Evolutionary conservation across 345 rosid species (phyloP).

Genomic region (Camelina laxa): DNA sequence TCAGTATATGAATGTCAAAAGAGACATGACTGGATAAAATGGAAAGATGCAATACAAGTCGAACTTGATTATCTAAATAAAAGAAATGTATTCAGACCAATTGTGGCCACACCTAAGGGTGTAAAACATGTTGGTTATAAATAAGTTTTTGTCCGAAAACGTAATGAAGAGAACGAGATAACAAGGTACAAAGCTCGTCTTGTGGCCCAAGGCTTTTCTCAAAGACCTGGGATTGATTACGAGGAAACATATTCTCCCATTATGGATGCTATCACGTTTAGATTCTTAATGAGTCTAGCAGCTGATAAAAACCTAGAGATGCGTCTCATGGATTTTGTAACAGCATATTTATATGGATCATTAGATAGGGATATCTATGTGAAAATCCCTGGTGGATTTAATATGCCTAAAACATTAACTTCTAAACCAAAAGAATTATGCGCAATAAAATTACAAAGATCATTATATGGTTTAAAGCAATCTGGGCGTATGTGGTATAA

Average conservation of each 20-base stretch:
- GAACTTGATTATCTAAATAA: background rate
- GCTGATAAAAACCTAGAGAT: background rate
- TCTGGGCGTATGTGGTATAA: too few relatives aligned
- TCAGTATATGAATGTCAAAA: too few relatives aligned
- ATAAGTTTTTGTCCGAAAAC: background rate
- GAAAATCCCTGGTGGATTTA: background rate
- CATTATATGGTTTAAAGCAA: too few relatives aligned
- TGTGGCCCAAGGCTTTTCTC: background rate
- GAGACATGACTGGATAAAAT: too few relatives aligned
- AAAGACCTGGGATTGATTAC: background rate
- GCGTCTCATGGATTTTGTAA: slow-evolving; percentile 1
- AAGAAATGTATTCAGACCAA: background rate
- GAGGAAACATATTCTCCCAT: background rate
- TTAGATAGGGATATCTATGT: background rate
- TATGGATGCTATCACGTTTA: background rate
- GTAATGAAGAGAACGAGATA: background rate
- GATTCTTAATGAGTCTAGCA: background rate
- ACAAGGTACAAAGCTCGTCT: too few relatives aligned
- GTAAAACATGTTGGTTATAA: background rate
- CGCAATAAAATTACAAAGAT: too few relatives aligned
- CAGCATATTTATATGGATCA: background rate
- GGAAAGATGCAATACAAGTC: background rate
- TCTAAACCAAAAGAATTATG: too few relatives aligned
- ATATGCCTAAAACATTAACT: background rate
- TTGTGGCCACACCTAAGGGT: background rate